Percentiles rank a stretch among this genome's conserved stretches.
These are phyloP conservation scores for Amaranthus hypochondriacus DNA, from an alignment of 148 eudicot species.

Conservation along the genomic window DNA sequence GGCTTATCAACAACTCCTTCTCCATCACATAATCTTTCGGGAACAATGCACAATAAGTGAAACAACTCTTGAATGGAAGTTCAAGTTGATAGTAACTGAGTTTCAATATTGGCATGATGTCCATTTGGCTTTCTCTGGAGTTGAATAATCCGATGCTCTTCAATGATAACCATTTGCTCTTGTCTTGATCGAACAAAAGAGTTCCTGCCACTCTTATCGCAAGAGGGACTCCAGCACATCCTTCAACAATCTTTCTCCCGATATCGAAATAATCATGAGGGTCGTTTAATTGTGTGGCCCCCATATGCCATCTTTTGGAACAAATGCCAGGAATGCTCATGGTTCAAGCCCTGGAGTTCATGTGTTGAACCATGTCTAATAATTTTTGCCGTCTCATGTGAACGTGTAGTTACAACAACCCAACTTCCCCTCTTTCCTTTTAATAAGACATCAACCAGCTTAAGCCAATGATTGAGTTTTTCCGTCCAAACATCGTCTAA, in stretches of 20 bases:
- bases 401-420: constrained; percentile 39
- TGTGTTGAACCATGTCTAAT: neutral
- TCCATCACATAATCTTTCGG: constrained; percentile 13
- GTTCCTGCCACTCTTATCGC: neutral
- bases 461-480: constrained; percentile 13
- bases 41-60: constrained; percentile 1
- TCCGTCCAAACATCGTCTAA: constrained; percentile 35
- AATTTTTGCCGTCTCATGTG: constrained; percentile 19
- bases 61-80: neutral
- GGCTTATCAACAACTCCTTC: neutral
- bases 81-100: constrained; percentile 6
- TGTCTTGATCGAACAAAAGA: constrained; percentile 4
- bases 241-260: neutral
- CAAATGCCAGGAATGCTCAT: constrained; percentile 28
- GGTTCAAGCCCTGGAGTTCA: constrained; percentile 24
- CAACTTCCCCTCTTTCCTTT: constrained; percentile 26
- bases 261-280: neutral
- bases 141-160: neutral
- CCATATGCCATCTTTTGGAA: constrained; percentile 30
- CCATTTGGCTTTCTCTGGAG: neutral
- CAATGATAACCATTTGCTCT: neutral
- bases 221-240: neutral
- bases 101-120: neutral
- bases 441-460: constrained; percentile 18
- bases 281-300: neutral